Conservation (phyloP, 2,329 filamentous ascomycete species). For the Verticillium dahliae region DNA sequence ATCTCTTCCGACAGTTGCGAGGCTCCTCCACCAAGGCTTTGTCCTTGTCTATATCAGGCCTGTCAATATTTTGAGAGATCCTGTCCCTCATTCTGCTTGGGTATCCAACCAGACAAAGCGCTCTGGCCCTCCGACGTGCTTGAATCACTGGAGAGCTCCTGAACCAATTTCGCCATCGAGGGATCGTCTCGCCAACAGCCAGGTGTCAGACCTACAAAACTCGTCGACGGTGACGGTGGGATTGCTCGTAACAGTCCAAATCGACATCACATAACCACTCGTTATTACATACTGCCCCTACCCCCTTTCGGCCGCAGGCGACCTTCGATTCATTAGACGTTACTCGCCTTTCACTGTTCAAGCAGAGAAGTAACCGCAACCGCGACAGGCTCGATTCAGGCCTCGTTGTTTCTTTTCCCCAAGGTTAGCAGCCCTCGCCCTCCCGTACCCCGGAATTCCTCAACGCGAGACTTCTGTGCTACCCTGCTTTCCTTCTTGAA, state of each 20-base stretch:
- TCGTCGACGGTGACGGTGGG: constrained; percentile 1
- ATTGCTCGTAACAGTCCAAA: background rate
- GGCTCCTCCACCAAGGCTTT: background rate
- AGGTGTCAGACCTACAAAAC: background rate
- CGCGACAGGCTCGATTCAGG: background rate
- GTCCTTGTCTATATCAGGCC: background rate
- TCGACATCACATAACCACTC: constrained; percentile 4
- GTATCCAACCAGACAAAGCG: background rate
- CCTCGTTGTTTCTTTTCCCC: background rate
- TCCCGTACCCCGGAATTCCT: background rate
- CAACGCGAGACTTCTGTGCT: too few species aligned
- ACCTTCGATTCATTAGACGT: constrained; percentile 27
- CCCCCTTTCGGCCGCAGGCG: constrained; percentile 46
- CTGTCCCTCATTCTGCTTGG: background rate
- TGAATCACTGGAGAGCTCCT: background rate
- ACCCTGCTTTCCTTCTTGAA: background rate
- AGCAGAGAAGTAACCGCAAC: background rate
- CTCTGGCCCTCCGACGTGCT: background rate
- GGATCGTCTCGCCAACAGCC: background rate
- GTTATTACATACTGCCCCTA: background rate
- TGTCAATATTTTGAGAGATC: background rate
- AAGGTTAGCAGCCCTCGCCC: background rate
- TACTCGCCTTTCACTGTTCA: background rate
- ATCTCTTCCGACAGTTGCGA: background rate
- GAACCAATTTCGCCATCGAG: background rate